Base-by-base conservation (phyloP, 345 rosid genomes). In the Hypericum perforatum region DNA sequence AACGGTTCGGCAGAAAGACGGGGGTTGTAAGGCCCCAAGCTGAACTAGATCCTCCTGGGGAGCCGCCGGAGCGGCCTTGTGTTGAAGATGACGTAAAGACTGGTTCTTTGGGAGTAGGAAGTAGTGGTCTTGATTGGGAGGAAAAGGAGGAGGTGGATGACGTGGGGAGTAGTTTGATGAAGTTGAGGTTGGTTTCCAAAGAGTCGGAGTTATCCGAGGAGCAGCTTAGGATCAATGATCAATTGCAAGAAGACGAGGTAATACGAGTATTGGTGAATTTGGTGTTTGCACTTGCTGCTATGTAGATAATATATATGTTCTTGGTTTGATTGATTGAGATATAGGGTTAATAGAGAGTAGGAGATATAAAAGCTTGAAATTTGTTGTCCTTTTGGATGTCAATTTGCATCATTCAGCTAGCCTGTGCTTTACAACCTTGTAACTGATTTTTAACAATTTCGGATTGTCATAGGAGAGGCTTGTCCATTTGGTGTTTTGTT, bases 161-260 rank as follows among this genome's bases (percentile, higher is more conserved):
- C 53, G 56, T 70, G 32, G 46, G 66, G 54, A 64, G 48, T 45
- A 69, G 57, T 60, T 61, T 83, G 59, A 74, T 70, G 11, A 73
- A 67, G 64, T 61, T 79, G 69, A 40, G 59, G 64, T 49, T 69
- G 43, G 69, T 57, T 15, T 72, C 56, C 32, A 22, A 22, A 4
- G 95, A 83, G 67, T 82, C 81, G 5, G 80, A 72, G 57, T 55
- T 83, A 66, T 70, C 74, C 0, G 77, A 75, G 50, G 92, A 79
- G 63, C 84, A 73, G 67, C 74, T 78, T 29, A 70, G 57, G 41
- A 59, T 64, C 74, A 81, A 89, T 66, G 85, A 79, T 58, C 89
- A 79, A 54, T 41, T 63, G 58, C 92, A 89, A 47, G 85, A 76
- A n/a, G n/a, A n/a, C n/a, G 69, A 85, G 5, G 7, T 9, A 8